Conservation (phyloP, 176 grass and related monocot genomes). For the Juncus effusus region DNA sequence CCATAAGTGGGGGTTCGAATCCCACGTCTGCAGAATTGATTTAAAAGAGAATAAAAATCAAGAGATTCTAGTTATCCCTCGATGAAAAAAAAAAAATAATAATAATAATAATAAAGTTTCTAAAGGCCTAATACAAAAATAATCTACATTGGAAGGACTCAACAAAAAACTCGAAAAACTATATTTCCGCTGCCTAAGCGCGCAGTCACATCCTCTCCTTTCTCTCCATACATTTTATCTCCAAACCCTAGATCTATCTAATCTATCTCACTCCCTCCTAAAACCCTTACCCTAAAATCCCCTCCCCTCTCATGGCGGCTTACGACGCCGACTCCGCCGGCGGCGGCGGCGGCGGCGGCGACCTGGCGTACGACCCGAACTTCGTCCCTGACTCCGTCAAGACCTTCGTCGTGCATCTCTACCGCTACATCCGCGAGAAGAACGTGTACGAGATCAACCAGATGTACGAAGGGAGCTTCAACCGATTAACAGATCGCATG, state of each 20-base stretch:
- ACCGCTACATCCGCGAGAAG: slow-evolving; percentile 97
- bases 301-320: slow-evolving; percentile 14
- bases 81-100: no score
- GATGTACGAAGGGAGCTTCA: slow-evolving; percentile 98
- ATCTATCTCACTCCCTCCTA: background rate
- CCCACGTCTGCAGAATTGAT: no score
- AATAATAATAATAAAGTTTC: no score
- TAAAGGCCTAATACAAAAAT: no score
- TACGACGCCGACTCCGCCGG: slow-evolving; percentile 35
- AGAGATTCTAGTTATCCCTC: no score
- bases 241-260: slow-evolving; percentile 1
- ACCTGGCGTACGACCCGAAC: slow-evolving; percentile 67
- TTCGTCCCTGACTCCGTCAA: slow-evolving; percentile 95
- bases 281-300: slow-evolving; percentile 14
- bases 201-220: no score
- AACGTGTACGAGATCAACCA: slow-evolving; percentile 99
- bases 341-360: slow-evolving; percentile 8
- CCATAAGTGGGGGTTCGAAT: no score
- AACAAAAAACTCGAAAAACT: no score
- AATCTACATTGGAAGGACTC: no score
- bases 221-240: no score
- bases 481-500: slow-evolving; percentile 88
- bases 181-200: no score
- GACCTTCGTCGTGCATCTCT: slow-evolving; percentile 90
- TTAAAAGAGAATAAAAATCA: no score